phyloP scores from a whole-genome alignment of 2,329 filamentous ascomycete genomes.

The Atkinsonella texensis region DNA sequence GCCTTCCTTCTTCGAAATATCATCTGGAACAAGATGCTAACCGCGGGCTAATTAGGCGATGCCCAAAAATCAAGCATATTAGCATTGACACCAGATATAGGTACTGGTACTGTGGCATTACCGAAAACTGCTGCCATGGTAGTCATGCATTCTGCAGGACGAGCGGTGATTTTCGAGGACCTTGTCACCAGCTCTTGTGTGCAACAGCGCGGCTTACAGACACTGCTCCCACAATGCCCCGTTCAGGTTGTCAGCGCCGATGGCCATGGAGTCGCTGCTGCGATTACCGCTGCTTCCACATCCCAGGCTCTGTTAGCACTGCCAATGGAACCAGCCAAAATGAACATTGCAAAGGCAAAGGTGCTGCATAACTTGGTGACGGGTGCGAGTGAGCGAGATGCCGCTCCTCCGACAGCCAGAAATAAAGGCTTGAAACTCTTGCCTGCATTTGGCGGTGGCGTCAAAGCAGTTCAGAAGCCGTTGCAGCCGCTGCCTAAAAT shows the following conservation, averaged over 20 bases:
- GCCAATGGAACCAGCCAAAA: not conserved
- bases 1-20: not conserved
- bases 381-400: not conserved
- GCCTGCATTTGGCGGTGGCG: not conserved
- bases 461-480: not conserved
- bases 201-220: not conserved
- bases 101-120: slow-evolving; percentile 12
- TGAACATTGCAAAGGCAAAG: not conserved
- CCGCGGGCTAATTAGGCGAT: slow-evolving; percentile 6
- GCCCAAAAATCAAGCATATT: slow-evolving; percentile 12
- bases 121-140: slow-evolving; percentile 12
- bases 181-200: not conserved
- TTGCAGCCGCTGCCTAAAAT: slow-evolving; percentile 1
- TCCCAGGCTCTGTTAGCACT: not conserved
- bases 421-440: not conserved
- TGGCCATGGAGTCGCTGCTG: not conserved
- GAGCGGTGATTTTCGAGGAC: not conserved
- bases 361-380: not conserved
- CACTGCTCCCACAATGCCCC: not conserved
- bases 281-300: not conserved
- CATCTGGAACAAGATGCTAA: not conserved
- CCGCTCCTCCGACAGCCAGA: not conserved
- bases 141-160: slow-evolving; percentile 10
- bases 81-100: slow-evolving; percentile 11
- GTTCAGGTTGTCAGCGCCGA: not conserved